Percentiles rank a stretch among this genome's conserved stretches.
Conservation (phyloP, 306 rosid species). For the Acacia crassicarpa region DNA sequence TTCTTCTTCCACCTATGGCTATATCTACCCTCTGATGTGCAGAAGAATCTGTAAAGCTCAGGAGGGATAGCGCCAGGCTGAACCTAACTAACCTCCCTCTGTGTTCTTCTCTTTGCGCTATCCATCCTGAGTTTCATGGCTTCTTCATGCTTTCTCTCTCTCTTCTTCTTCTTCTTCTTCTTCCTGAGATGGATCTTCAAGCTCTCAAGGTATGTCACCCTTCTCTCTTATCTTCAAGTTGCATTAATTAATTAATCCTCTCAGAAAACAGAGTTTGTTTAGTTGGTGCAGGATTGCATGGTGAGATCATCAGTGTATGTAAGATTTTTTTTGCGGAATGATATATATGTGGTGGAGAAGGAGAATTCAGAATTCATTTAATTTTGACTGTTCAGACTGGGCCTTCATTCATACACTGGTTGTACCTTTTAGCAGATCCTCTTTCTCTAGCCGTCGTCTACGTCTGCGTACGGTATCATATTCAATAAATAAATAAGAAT, state of each 20-base stretch:
- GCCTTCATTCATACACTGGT: background rate
- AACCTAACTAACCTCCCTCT: background rate
- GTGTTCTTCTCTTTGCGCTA: constrained; percentile 52
- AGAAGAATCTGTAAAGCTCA: constrained; percentile 76
- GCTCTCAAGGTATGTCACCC: background rate
- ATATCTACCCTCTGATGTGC: constrained; percentile 18
- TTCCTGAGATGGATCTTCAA: background rate
- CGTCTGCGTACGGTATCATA: too few relatives aligned
- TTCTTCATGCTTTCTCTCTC: constrained; percentile 51
- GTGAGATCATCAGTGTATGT: too few relatives aligned
- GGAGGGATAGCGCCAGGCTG: constrained; percentile 94
- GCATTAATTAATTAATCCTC: background rate
- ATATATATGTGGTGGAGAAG: background rate
- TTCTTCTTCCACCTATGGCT: background rate
- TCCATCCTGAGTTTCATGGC: constrained; percentile 93
- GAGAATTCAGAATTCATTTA: background rate
- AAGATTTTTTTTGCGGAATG: too few relatives aligned
- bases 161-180: background rate
- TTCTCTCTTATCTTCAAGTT: background rate
- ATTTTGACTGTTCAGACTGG: background rate
- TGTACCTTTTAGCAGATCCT: background rate
- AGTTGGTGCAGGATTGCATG: too few relatives aligned
- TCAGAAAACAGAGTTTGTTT: background rate
- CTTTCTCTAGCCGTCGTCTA: background rate
- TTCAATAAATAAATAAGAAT: background rate